Conservation (phyloP, 192 early-diverging fungal species). For the Pecoramyces ruminantium region DNA sequence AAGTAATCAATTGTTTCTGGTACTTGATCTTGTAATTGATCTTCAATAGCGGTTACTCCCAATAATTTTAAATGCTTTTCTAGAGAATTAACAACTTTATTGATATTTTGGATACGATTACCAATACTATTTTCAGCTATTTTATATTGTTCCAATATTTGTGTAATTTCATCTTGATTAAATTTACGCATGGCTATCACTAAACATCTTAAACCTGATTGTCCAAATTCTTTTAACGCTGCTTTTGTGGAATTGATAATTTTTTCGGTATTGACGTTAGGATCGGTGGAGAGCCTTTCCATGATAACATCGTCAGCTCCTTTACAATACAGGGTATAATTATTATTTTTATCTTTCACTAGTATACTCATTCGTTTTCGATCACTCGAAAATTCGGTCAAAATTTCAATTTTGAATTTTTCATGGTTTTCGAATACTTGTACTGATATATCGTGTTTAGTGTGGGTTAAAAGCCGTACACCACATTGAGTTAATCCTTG, state of each 20-base stretch:
- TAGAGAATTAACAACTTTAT: constrained; percentile 17
- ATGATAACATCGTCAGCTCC: constrained; percentile 89
- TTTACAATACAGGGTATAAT: constrained; percentile 71
- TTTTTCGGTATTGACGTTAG: constrained; percentile 17
- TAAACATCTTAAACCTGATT: constrained; percentile 12
- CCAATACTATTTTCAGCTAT: neutral
- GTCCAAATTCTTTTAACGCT: constrained; percentile 76
- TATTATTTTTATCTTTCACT: constrained; percentile 44
- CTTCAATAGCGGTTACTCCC: constrained; percentile 42
- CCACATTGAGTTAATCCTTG: constrained; percentile 5
- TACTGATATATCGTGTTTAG: neutral
- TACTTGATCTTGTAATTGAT: constrained; percentile 34
- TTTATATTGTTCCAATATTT: neutral
- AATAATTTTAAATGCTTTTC: constrained; percentile 24
- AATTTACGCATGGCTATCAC: neutral
- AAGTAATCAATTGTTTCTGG: constrained; percentile 44
- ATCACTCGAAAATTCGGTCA: constrained; percentile 68
- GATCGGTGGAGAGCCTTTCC: constrained; percentile 50
- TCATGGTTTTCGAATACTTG: neutral
- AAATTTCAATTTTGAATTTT: neutral
- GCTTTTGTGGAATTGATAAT: constrained; percentile 46
- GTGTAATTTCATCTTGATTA: neutral
- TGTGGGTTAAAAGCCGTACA: neutral
- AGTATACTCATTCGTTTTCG: constrained; percentile 94
- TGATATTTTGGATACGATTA: constrained; percentile 43